Conservation (phyloP, 1,139 yeast species). For the Spathaspora sp. region DNA sequence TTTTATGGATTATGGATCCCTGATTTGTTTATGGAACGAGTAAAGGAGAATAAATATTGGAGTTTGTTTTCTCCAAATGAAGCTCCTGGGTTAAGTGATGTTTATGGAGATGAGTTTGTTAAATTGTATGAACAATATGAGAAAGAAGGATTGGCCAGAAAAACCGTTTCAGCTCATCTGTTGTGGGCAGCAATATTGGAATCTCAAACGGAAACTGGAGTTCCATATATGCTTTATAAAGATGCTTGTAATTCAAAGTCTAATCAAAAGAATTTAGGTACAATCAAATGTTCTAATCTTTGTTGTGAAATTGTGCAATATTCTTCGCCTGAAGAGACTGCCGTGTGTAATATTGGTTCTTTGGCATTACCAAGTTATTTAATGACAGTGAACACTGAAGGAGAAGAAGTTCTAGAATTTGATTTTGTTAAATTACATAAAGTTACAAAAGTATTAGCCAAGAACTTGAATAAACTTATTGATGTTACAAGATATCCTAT, state of each 20-base stretch:
- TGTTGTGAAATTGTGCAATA: constrained; percentile 60
- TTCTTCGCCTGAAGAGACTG: constrained; percentile 54
- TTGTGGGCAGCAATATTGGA: constrained; percentile 54
- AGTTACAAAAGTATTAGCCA: constrained; percentile 70
- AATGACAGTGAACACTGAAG: constrained; percentile 27
- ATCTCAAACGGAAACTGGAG: constrained; percentile 61
- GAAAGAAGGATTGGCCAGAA: constrained; percentile 35
- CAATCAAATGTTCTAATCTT: constrained; percentile 56
- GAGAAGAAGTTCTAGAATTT: constrained; percentile 47
- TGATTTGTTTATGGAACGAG: constrained; percentile 57
- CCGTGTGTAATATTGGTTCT: constrained; percentile 58
- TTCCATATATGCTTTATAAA: constrained; percentile 57
- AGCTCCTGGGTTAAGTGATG: constrained; percentile 52
- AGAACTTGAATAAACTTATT: constrained; percentile 73
- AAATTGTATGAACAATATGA: constrained; percentile 48
- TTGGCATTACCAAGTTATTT: constrained; percentile 50
- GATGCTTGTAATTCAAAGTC: constrained; percentile 56
- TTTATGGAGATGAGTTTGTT: constrained; percentile 50
- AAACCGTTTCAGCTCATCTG: constrained; percentile 49
- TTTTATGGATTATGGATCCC: constrained; percentile 63
- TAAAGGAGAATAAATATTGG: constrained; percentile 50
- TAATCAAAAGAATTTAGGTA: constrained; percentile 56
- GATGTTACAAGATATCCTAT: constrained; percentile 82
- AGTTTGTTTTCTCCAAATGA: constrained; percentile 55
- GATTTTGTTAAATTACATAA: constrained; percentile 71